Percentiles rank a stretch among this genome's conserved stretches.
These are phyloP conservation scores for Pseudogymnoascus sp. DNA, from an alignment of 2,329 filamentous ascomycete species.

Conservation along the genomic window DNA sequence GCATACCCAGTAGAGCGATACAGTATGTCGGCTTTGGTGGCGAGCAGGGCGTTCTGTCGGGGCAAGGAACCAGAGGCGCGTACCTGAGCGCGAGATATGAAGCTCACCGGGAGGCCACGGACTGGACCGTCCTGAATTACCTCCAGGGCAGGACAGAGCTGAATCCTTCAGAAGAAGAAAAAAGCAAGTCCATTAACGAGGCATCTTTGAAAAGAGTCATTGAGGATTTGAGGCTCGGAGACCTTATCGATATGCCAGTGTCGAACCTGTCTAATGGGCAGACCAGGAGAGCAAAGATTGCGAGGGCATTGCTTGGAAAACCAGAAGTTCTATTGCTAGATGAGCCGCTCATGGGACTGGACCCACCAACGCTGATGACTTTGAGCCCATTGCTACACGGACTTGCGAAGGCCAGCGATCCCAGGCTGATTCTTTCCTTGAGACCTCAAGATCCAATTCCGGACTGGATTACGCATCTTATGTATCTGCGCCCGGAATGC, in stretches of 20 bases:
- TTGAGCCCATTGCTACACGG: slow-evolving; percentile 63
- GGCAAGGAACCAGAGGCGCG: slow-evolving; percentile 55
- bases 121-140: slow-evolving; percentile 77
- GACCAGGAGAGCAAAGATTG: slow-evolving; percentile 77
- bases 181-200: slow-evolving; percentile 41
- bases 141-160: slow-evolving; percentile 73
- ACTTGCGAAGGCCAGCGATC: slow-evolving; percentile 57
- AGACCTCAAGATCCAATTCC: slow-evolving; percentile 82
- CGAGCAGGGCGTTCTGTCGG: slow-evolving; percentile 50
- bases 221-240: slow-evolving; percentile 56
- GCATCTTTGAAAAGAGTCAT: slow-evolving; percentile 54
- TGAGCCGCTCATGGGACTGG: slow-evolving; percentile 93
- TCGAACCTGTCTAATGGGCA: slow-evolving; percentile 91
- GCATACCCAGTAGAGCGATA: slow-evolving; percentile 58
- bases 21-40: slow-evolving; percentile 86
- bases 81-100: slow-evolving; percentile 90
- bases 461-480: slow-evolving; percentile 79
- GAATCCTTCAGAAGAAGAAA: slow-evolving; percentile 56
- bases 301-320: slow-evolving; percentile 67
- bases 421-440: slow-evolving; percentile 67
- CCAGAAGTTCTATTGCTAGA: slow-evolving; percentile 82
- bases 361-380: slow-evolving; percentile 67
- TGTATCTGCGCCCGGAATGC: slow-evolving; percentile 61
- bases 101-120: slow-evolving; percentile 73
- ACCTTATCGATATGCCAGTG: slow-evolving; percentile 71